These are phyloP conservation scores for Aschersonia sp. DNA, from an alignment of 2,329 filamentous ascomycete species.

Conservation along the genomic window DNA sequence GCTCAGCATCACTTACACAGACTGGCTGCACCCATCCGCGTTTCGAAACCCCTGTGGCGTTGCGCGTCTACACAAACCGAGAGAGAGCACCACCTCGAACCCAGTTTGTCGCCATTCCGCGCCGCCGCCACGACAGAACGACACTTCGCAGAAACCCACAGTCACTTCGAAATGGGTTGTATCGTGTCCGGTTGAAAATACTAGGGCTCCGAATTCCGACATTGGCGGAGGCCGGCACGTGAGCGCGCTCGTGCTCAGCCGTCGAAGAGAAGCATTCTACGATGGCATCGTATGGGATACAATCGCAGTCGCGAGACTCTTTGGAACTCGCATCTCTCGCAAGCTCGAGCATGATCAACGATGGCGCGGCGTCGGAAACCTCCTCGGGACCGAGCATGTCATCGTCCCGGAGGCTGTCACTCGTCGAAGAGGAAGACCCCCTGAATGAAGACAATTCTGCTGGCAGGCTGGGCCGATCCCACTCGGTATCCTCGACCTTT, in stretches of 20 bases:
- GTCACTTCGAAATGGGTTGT: not conserved
- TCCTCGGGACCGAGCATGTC: slow-evolving; percentile 74
- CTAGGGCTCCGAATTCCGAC: too few species aligned
- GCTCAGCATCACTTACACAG: too few species aligned
- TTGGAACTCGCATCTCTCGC: slow-evolving; percentile 92
- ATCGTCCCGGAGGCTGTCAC: slow-evolving; percentile 82
- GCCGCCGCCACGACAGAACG: not conserved
- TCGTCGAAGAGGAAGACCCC: slow-evolving; percentile 68
- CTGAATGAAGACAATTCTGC: slow-evolving; percentile 43
- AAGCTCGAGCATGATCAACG: slow-evolving; percentile 49
- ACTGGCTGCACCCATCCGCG: too few species aligned
- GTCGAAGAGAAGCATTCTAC: not conserved
- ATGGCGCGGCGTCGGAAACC: slow-evolving; percentile 44
- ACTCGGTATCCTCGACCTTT: slow-evolving; percentile 85
- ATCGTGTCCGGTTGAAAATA: too few species aligned
- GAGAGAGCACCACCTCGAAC: too few species aligned
- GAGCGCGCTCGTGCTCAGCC: too few species aligned
- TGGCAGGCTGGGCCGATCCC: slow-evolving; percentile 44
- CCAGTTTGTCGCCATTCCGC: not conserved
- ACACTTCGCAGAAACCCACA: not conserved
- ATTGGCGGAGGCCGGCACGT: too few species aligned
- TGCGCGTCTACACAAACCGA: too few species aligned
- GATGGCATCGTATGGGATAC: slow-evolving; percentile 24
- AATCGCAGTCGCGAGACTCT: slow-evolving; percentile 60
- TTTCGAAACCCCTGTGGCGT: not conserved